Base-by-base conservation (phyloP, 352 stramenopile species). In the Pseudoperonospora humuli region DNA sequence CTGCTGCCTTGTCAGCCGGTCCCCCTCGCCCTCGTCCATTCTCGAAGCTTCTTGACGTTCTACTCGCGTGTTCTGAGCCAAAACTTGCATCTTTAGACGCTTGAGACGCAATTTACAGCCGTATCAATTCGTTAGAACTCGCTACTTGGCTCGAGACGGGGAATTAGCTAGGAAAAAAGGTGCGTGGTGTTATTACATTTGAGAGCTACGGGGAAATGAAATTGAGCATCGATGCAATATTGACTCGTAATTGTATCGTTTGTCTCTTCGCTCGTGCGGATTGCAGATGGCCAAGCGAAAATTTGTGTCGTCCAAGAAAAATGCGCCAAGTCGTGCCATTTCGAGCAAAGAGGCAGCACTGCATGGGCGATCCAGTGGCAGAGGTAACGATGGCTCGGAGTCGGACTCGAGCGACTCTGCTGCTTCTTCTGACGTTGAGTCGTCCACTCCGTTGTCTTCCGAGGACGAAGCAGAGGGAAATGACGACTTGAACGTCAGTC, bases 231-330 rank as follows among this genome's bases (percentile, higher is more conserved):
- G 38, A 34, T 31, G 23, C 19, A 21, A 35, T 39, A 15, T 21
- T 46, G 14, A 39, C 23, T 8, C 25, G 39, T 43, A 17, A n/a
- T n/a, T 15, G 26, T n/a, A 15, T 5, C 1, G 2, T 32, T 28
- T 11, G 26, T 29, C 10, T 3, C 8, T 32, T 6, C 7, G 2
- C 7, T 32, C 11, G 13, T 57, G 27, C 25, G 20, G 40, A 13
- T 7, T 49, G 21, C 38, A 64, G 36, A 91, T 91, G 78, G 78
- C 78, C 28, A 73, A 82, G 45, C 84, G 85, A 57, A 79, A 86
- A 58, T 88, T 91, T 44, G 78, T 91, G 27, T 91, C 78, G 23
- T 91, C 74, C 50, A 91, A 86, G 68, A 91, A 91, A 61, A 91
- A 87, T 60, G 78, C 70, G 55, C 78, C 78, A 31, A 87, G 72